These are phyloP conservation scores for Aspergillus ibericus DNA, from an alignment of 2,329 filamentous ascomycete genomes.

Conservation along the genomic window DNA sequence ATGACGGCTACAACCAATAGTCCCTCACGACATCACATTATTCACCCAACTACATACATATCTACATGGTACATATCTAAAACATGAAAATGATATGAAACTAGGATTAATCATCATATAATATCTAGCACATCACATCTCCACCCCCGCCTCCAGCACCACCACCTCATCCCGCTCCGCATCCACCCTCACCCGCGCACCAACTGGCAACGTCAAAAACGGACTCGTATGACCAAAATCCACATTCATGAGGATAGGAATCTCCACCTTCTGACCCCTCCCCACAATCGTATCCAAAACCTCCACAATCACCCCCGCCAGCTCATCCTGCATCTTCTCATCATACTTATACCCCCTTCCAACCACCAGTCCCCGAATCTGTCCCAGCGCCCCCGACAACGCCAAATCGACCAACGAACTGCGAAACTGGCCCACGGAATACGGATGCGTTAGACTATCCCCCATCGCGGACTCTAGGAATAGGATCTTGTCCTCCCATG, in stretches of 20 bases:
- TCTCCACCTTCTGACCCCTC: slow-evolving; percentile 3
- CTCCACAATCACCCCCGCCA: slow-evolving; percentile 14
- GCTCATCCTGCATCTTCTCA: slow-evolving; percentile 27
- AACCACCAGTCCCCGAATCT: slow-evolving; percentile 44
- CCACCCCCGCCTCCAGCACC: no score
- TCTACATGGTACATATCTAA: no score
- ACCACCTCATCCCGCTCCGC: no score
- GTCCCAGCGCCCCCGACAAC: slow-evolving; percentile 45
- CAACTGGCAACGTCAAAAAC: slow-evolving; percentile 41
- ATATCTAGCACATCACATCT: no score
- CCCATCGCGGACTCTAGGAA: slow-evolving; percentile 43
- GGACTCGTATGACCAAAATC: slow-evolving; percentile 49
- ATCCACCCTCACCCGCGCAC: no score
- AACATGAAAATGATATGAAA: no score
- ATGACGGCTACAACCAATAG: no score
- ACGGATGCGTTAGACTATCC: not conserved
- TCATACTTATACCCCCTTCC: slow-evolving; percentile 47
- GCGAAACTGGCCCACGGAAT: slow-evolving; percentile 16
- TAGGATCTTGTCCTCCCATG: slow-evolving; percentile 7
- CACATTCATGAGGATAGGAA: slow-evolving; percentile 44
- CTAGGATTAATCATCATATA: no score
- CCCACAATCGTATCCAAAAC: not conserved
- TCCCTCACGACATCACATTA: no score
- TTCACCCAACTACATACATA: no score
- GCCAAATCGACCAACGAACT: slow-evolving; percentile 40